Evolutionary conservation across 495 filamentous ascomycete genomes (phyloP), one percentile per base, ranked within the genome.

Genomic region (Venustampulla echinocandica): DNA sequence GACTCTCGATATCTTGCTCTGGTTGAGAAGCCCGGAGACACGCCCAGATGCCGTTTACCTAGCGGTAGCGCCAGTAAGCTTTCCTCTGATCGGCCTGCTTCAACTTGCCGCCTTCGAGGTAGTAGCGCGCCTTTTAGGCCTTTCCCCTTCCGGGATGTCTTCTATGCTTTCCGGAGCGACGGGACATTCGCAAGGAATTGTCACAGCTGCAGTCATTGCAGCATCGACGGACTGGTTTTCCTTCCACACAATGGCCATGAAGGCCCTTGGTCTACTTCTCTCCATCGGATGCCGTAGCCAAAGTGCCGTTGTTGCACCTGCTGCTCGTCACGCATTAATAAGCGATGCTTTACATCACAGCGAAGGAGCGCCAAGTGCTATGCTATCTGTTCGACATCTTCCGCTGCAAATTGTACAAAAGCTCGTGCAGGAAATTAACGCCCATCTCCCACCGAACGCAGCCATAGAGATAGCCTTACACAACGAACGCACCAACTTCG

Each of bases 211-310:
- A 10, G 85, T 79, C 17, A 90, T 90, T 45, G 85, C 90, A 3
- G 81, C 85, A 1, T 80, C 87, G 1, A 79, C 82, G 48, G 80
- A 76, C 39, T 96, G 90, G 92, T 83, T 89, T 51, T 82, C 81
- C 2, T 96, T 90, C 58, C 73, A 83, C 25, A 76, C 82, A 55
- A 71, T 80, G 14, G 73, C 85, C 28, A 81, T 71, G 32, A 74
- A 82, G 57, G 84, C 87, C 1, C 66, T 97, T 47, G 90, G 80
- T 3, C 82, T 92, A 44, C 82, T 97, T 14, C 96, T 96, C 68
- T 96, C 89, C 90, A 96, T 97, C 47, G 90, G 92, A 47, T 77
- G 87, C 10, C 83, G 88, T 49, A 95, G 90, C 61, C 90, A 97
- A 60, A 88, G 96, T 61, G 87, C 86, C 0, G 95, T 92, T 58